Conservation (phyloP, 331 rosid genomes). For the Quercus tomentella region DNA sequence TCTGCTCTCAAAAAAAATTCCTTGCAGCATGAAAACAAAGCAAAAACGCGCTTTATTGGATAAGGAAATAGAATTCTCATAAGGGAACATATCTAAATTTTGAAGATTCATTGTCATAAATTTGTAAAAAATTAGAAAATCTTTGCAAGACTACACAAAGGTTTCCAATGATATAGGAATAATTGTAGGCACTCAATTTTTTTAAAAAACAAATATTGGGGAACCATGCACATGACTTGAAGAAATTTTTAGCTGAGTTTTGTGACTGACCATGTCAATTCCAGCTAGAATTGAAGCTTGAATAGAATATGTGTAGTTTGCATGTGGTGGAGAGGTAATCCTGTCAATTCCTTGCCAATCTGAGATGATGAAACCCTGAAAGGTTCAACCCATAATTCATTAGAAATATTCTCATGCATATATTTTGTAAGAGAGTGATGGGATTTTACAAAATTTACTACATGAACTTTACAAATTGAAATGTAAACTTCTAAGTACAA, state of each 20-base stretch:
- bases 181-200: not conserved
- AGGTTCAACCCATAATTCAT: not conserved
- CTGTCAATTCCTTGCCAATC: conserved; percentile 14
- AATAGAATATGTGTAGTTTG: conserved; percentile 5
- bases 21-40: not conserved
- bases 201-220: not conserved
- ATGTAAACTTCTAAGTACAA: no score
- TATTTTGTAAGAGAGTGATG: no score
- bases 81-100: not conserved
- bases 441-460: no score
- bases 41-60: not conserved
- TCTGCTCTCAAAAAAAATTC: no score
- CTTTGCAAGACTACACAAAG: not conserved
- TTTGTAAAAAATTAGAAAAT: not conserved
- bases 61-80: not conserved
- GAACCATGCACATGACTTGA: not conserved
- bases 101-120: not conserved
- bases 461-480: no score
- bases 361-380: conserved; percentile 14
- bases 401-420: not conserved
- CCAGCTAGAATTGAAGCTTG: not conserved
- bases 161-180: not conserved
- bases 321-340: not conserved
- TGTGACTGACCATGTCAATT: conserved; percentile 5
- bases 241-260: not conserved